phyloP scores from a whole-genome alignment of 495 filamentous ascomycete genomes.

The Penicillium mononematosum region DNA sequence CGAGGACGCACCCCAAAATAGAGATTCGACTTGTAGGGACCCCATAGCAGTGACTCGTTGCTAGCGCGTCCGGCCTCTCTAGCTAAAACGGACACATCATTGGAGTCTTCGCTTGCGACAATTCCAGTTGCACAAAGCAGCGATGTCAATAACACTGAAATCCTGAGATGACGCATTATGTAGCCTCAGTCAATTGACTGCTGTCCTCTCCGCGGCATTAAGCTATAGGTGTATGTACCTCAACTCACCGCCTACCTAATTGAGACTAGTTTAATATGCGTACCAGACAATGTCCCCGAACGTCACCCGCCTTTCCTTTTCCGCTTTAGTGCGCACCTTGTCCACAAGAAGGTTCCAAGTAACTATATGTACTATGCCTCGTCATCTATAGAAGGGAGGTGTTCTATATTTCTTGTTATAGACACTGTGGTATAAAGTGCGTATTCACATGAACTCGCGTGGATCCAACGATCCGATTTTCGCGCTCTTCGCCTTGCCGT shows the following conservation, averaged over 20 bases:
- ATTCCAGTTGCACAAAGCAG: conserved; percentile 36
- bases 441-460: conserved; percentile 46
- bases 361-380: background rate
- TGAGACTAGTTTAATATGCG: background rate
- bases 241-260: background rate
- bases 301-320: background rate
- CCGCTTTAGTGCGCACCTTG: background rate
- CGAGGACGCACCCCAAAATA: conserved; percentile 93
- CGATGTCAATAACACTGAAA: conserved; percentile 30
- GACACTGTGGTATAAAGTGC: background rate
- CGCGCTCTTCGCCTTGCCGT: conserved; percentile 74
- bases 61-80: conserved; percentile 53
- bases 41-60: conserved; percentile 91
- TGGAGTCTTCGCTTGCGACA: conserved; percentile 32
- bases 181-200: conserved; percentile 26
- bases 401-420: background rate
- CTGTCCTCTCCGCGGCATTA: conserved; percentile 33
- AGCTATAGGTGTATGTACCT: conserved; percentile 8
- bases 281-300: background rate
- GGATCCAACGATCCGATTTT: conserved; percentile 71
- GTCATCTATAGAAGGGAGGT: background rate
- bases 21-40: conserved; percentile 89
- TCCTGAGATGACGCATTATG: conserved; percentile 34
- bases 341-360: background rate
- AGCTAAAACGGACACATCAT: conserved; percentile 40